Evolutionary conservation across 352 stramenopile genomes (phyloP), one percentile per base, ranked within the genome.

Genomic region (Phytophthora sp.): DNA sequence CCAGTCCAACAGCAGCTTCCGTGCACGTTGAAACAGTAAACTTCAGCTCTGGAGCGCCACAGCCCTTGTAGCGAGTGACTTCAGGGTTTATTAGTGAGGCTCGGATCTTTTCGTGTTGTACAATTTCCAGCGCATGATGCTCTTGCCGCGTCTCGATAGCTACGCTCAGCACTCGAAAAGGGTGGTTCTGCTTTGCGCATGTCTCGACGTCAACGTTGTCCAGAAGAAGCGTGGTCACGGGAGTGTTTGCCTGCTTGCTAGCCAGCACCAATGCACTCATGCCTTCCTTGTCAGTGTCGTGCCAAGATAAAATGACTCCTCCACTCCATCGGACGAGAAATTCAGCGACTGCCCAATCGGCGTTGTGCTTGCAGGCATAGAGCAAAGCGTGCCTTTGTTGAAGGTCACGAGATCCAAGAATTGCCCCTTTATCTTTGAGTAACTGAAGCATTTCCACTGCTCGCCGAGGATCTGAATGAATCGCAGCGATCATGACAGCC

Each of bases 121-220:
- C 45, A 17, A 65, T 32, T 15, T 30, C 44, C 18, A 66, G 23
- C 15, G 62, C 62, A 23, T 62, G 54, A 0, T 42, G 20, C 3
- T 66, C 34, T 17, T 66, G 27, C 0, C 54, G 41, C 2, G 41
- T 34, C n/a, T 54, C 26, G 8, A 72, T 54, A 4, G 63, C 63
- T 13, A 13, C n/a, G n/a, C 67, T 49, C 1, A 66, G 31, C 8
- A 66, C 27, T 44, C 28, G 56, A 45, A 72, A 59, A 11, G 63
- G 63, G 27, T 67, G 61, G 27, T 62, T 72, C 13, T 67, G 35
- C 28, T 48, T 57, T 0, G 51, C 35, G 0, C 30, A 41, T 26
- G n/a, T 12, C 10, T 37, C 31, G 11, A 17, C 31, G 31, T 61
- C 31, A 3, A 60, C 34, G 7, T 55, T 37, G 20, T 67, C 42